Percentiles rank a stretch among this genome's conserved stretches.
Conservation (phyloP, 495 filamentous ascomycete species). For the Aspergillus hancockii region DNA sequence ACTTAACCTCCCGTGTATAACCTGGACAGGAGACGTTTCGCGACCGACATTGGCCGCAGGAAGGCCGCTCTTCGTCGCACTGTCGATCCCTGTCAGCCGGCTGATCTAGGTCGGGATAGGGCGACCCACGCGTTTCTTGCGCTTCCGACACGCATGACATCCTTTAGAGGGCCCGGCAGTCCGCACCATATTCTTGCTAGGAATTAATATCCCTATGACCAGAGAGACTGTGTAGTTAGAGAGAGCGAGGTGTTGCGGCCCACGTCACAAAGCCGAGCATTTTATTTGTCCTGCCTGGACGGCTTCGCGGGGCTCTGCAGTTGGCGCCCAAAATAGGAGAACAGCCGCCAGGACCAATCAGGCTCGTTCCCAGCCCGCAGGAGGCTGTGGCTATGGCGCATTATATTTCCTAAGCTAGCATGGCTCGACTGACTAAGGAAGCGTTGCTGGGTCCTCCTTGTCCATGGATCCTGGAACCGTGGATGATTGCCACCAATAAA, state of each 20-base stretch:
- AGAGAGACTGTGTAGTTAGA: too few species aligned
- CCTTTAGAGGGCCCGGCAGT: not conserved
- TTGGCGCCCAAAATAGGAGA: not conserved
- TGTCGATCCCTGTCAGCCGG: not conserved
- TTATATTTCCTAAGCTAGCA: not conserved
- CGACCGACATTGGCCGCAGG: not conserved
- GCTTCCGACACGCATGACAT: constrained; percentile 2
- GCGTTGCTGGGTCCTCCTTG: too few species aligned
- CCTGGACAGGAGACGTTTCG: not conserved
- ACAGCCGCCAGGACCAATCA: not conserved
- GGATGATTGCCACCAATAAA: not conserved
- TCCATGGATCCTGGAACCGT: not conserved
- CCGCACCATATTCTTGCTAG: too few species aligned
- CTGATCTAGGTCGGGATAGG: not conserved
- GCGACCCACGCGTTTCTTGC: not conserved
- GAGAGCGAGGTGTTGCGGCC: too few species aligned
- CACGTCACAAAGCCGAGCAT: too few species aligned
- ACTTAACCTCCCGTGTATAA: not conserved
- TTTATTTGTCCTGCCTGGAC: too few species aligned
- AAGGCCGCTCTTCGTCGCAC: not conserved
- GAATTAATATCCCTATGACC: not conserved
- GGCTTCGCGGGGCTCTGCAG: too few species aligned
- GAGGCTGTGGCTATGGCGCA: not conserved
- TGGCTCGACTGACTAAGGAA: not conserved
- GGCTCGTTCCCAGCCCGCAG: not conserved